Conservation (phyloP, 1,284 basidiomycete species). For the Tetrapyrgos nigripes region DNA sequence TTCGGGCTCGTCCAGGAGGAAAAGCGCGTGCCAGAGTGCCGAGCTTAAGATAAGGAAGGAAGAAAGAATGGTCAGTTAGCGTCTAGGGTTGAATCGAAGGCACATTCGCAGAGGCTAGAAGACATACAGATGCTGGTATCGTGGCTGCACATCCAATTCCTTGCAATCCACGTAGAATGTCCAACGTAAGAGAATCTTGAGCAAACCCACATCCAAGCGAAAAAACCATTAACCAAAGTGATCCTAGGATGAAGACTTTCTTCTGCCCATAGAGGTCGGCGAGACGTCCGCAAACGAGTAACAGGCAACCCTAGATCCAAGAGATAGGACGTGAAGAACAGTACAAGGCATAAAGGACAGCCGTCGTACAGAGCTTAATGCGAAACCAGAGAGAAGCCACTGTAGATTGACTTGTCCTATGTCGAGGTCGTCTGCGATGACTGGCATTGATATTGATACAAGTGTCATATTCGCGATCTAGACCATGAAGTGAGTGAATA, state of each 20-base stretch:
- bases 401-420: conserved; percentile 56
- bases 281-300: conserved; percentile 73
- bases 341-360: neutral
- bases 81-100: conserved; percentile 1
- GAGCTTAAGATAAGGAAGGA: conserved; percentile 46
- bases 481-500: neutral
- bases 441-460: conserved; percentile 56
- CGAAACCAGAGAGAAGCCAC: conserved; percentile 65
- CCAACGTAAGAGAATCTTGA: conserved; percentile 55
- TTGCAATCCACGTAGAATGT: conserved; percentile 73
- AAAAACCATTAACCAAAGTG: conserved; percentile 50
- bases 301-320: conserved; percentile 71
- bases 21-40: conserved; percentile 83
- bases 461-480: conserved; percentile 41
- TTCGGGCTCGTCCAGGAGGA: conserved; percentile 69
- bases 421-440: conserved; percentile 53
- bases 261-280: conserved; percentile 80
- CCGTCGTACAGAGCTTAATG: conserved; percentile 53
- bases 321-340: neutral
- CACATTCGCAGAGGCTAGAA: neutral
- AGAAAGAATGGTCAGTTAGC: no score
- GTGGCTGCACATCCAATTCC: conserved; percentile 74
- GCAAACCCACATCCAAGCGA: conserved; percentile 63
- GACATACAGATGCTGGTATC: conserved; percentile 70
- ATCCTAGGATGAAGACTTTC: conserved; percentile 62